These are phyloP conservation scores for Neohortaea acidophila DNA, from an alignment of 495 filamentous ascomycete genomes.

Conservation along the genomic window DNA sequence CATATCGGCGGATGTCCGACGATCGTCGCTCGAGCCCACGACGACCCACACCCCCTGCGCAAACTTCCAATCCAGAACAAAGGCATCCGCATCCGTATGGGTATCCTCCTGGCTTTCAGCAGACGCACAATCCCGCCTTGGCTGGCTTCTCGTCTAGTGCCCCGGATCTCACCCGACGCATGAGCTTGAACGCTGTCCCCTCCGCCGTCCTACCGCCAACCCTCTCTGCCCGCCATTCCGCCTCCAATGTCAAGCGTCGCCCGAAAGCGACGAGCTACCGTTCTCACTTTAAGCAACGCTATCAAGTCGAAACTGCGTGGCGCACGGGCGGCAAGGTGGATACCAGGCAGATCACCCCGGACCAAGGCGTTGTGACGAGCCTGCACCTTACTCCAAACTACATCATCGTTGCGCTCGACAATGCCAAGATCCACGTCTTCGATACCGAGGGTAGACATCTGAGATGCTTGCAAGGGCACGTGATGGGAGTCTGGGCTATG, in stretches of 20 bases:
- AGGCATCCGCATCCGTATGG: conserved; percentile 8
- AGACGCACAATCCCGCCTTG: conserved; percentile 11
- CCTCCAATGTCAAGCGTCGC: conserved; percentile 11
- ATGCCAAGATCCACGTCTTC: conserved; percentile 96
- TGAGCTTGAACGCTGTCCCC: conserved; percentile 12
- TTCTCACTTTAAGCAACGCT: conserved; percentile 92
- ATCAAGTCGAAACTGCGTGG: conserved; percentile 95
- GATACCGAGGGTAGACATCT: conserved; percentile 77
- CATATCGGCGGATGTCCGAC: conserved; percentile 50
- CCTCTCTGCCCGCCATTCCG: conserved; percentile 4
- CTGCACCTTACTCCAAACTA: conserved; percentile 88
- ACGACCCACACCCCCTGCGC: conserved; percentile 3
- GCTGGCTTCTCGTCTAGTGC: conserved; percentile 18
- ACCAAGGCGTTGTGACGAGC: conserved; percentile 92
- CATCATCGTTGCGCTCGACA: conserved; percentile 93
- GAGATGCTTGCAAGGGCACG: conserved; percentile 82
- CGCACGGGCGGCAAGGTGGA: conserved; percentile 69
- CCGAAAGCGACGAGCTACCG: conserved; percentile 56
- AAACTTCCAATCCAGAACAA: neutral
- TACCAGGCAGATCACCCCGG: conserved; percentile 73
- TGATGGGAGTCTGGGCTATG: conserved; percentile 99
- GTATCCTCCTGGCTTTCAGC: conserved; percentile 2
- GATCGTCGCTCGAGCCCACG: conserved; percentile 21
- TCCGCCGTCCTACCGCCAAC: conserved; percentile 5
- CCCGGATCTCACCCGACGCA: conserved; percentile 16